phyloP scores from a whole-genome alignment of 2,329 filamentous ascomycete genomes.

The Colletotrichum musae region DNA sequence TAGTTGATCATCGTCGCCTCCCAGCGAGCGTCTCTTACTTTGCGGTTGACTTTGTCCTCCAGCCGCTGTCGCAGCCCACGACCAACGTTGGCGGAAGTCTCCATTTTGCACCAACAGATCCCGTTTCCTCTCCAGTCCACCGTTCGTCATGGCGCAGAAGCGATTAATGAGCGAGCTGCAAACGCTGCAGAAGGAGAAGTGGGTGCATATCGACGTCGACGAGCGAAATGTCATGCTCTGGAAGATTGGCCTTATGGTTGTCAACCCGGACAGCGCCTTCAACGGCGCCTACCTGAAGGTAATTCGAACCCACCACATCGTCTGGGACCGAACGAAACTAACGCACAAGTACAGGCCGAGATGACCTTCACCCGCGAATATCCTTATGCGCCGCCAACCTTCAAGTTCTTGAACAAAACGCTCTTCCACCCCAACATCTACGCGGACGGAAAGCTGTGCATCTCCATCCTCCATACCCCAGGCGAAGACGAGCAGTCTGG shows the following conservation, averaged over 20 bases:
- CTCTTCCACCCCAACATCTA: slow-evolving; percentile 97
- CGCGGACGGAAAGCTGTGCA: slow-evolving; percentile 89
- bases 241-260: slow-evolving; percentile 89
- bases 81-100: not conserved
- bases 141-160: slow-evolving; percentile 68
- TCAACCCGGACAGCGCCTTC: slow-evolving; percentile 93
- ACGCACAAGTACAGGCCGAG: slow-evolving; percentile 69
- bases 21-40: not conserved
- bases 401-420: slow-evolving; percentile 81
- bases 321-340: not conserved
- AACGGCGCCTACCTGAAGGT: slow-evolving; percentile 92
- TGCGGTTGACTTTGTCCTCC: not conserved
- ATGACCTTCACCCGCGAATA: slow-evolving; percentile 93
- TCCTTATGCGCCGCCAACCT: slow-evolving; percentile 89
- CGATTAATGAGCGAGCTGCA: slow-evolving; percentile 92
- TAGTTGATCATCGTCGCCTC: slow-evolving; percentile 1
- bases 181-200: slow-evolving; percentile 87
- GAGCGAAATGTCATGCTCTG: slow-evolving; percentile 90
- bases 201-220: slow-evolving; percentile 91
- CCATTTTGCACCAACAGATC: slow-evolving; percentile 6
- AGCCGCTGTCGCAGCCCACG: not conserved
- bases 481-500: slow-evolving; percentile 95
- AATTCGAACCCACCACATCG: slow-evolving; percentile 39
- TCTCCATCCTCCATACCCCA: slow-evolving; percentile 94
- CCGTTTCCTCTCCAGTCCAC: not conserved